phyloP scores from a whole-genome alignment of 1,139 yeast species.

The Casaregolazyma suthepensis region DNA sequence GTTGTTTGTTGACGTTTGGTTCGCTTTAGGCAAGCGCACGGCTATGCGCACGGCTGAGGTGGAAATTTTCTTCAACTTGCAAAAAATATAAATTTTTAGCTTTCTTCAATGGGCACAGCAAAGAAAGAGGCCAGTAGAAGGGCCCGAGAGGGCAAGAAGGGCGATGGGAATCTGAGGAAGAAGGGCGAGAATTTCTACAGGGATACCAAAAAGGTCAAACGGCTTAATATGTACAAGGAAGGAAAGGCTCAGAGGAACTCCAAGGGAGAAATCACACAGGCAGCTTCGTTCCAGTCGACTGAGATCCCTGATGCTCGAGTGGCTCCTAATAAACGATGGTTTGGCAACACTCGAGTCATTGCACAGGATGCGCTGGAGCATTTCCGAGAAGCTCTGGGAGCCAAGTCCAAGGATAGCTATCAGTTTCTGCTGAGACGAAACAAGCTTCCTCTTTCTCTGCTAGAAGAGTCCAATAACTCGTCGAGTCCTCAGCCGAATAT shows the following conservation, averaged over 20 bases:
- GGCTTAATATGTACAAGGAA: constrained; percentile 84
- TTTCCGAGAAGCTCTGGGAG: constrained; percentile 92
- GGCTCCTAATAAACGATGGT: constrained; percentile 96
- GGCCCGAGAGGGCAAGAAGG: constrained; percentile 66
- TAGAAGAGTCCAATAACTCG: constrained; percentile 55
- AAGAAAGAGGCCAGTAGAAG: constrained; percentile 90
- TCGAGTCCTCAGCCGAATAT: constrained; percentile 76
- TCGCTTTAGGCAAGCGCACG: background rate
- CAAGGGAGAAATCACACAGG: constrained; percentile 77
- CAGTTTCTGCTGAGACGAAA: constrained; percentile 84
- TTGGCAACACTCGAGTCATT: constrained; percentile 94
- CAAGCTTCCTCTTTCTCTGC: constrained; percentile 89
- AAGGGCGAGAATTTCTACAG: constrained; percentile 94
- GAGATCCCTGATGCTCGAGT: constrained; percentile 89
- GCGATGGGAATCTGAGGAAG: constrained; percentile 82
- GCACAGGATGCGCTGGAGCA: constrained; percentile 94
- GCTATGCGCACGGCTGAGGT: constrained; percentile 4
- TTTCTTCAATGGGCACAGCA: constrained; percentile 68
- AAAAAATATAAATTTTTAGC: background rate
- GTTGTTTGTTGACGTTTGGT: constrained; percentile 7
- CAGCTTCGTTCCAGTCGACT: constrained; percentile 83
- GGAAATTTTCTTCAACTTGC: background rate
- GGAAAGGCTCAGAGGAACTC: constrained; percentile 86
- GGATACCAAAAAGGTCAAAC: constrained; percentile 90
- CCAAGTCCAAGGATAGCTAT: constrained; percentile 76